Evolutionary conservation across 2,329 filamentous ascomycete species (phyloP).

Genomic region (Sporothrix dimorphospora): DNA sequence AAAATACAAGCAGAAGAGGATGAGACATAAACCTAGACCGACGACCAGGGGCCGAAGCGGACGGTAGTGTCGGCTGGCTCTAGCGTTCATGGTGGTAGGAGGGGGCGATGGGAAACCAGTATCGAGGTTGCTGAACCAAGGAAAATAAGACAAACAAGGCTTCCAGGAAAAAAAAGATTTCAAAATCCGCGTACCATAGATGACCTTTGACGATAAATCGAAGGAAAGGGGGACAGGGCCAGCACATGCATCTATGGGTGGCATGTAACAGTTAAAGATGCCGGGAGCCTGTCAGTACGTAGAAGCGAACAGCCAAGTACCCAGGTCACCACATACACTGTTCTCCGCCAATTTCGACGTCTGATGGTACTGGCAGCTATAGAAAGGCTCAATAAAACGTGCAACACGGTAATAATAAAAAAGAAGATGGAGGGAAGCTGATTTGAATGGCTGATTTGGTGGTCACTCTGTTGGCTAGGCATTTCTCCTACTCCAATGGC

Average conservation of each 20-base stretch:
- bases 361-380: not conserved
- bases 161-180: not conserved
- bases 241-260: no score
- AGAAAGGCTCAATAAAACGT: not conserved
- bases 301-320: no score
- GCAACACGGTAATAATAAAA: not conserved
- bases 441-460: not conserved
- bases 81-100: not conserved
- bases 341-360: no score
- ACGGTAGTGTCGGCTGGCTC: constrained; percentile 15
- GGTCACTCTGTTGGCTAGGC: not conserved
- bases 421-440: not conserved
- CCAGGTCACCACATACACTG: no score
- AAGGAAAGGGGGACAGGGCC: not conserved
- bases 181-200: not conserved
- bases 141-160: no score
- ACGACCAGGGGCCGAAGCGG: constrained; percentile 35
- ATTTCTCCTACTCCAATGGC: not conserved
- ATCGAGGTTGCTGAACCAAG: not conserved
- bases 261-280: no score
- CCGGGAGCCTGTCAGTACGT: no score
- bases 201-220: not conserved
- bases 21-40: constrained; percentile 33
- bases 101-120: not conserved
- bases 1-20: constrained; percentile 37